These are phyloP conservation scores for Mycena filopes DNA, from an alignment of 768 basidiomycete species.

Conservation along the genomic window DNA sequence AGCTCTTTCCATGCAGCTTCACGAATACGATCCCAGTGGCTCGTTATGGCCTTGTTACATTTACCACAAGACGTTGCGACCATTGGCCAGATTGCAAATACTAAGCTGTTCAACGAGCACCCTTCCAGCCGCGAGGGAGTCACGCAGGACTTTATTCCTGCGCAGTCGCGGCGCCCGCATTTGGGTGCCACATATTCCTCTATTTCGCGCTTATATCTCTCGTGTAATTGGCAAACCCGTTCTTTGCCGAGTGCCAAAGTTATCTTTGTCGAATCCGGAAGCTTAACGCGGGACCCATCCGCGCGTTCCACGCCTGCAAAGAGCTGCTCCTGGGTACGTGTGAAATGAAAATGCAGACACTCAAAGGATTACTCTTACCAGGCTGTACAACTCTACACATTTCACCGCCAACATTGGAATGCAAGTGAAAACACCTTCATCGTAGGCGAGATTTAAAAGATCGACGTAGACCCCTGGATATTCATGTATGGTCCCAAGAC, in stretches of 20 bases:
- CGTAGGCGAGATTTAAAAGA: conserved; percentile 13
- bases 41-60: no score
- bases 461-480: background rate
- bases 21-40: no score
- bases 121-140: no score
- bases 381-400: conserved; percentile 4
- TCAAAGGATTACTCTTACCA: conserved; percentile 10
- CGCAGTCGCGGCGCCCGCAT: no score
- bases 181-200: no score
- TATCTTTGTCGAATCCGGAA: background rate
- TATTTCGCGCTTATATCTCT: no score
- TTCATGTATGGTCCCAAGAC: background rate
- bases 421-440: conserved; percentile 7
- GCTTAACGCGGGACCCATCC: background rate
- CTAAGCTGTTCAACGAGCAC: no score
- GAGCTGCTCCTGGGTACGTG: background rate
- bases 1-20: no score
- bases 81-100: no score
- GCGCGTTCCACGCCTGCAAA: conserved; percentile 4
- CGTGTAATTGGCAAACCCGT: no score
- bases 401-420: conserved; percentile 2
- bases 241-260: background rate
- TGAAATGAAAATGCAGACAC: background rate
- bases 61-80: no score
- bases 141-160: no score